Conservation (phyloP, 805 yeast species). For the Candida fluviatilis region DNA sequence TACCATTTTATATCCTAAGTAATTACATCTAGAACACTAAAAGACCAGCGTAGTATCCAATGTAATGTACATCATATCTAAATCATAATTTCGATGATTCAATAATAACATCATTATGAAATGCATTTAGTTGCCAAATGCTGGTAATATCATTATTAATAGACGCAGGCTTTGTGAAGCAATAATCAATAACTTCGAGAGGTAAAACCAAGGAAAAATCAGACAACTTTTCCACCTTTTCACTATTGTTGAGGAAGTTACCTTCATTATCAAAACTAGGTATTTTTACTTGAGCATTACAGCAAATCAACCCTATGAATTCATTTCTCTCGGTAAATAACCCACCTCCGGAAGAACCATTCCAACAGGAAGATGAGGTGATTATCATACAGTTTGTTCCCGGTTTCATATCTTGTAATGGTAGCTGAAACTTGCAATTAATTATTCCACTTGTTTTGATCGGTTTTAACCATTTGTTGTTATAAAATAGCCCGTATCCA, state of each 20-base stretch:
- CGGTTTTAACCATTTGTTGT: conserved; percentile 19
- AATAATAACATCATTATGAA: conserved; percentile 17
- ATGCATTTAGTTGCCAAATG: conserved; percentile 21
- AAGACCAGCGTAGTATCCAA: too few species aligned
- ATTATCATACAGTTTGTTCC: conserved; percentile 18
- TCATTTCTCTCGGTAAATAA: conserved; percentile 18
- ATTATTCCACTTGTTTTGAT: conserved; percentile 30
- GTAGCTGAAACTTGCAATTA: conserved; percentile 12
- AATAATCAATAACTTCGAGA: conserved; percentile 22
- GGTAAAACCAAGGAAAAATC: conserved; percentile 31
- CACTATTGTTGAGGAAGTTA: conserved; percentile 3
- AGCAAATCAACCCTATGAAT: conserved; percentile 40
- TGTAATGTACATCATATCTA: neutral
- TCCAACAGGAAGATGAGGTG: conserved; percentile 45
- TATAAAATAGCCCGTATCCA: conserved; percentile 40
- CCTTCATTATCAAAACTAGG: conserved; percentile 12
- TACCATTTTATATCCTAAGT: too few species aligned
- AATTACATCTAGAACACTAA: too few species aligned
- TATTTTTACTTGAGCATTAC: conserved; percentile 37
- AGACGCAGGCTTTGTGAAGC: conserved; percentile 11
- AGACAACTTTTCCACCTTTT: conserved; percentile 25
- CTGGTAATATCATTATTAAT: conserved; percentile 14
- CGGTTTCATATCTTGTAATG: conserved; percentile 3
- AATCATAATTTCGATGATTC: conserved; percentile 17
- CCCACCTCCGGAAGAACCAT: conserved; percentile 50